Base-by-base conservation (phyloP, 176 grass and related monocot species). In the Poa annua region DNA sequence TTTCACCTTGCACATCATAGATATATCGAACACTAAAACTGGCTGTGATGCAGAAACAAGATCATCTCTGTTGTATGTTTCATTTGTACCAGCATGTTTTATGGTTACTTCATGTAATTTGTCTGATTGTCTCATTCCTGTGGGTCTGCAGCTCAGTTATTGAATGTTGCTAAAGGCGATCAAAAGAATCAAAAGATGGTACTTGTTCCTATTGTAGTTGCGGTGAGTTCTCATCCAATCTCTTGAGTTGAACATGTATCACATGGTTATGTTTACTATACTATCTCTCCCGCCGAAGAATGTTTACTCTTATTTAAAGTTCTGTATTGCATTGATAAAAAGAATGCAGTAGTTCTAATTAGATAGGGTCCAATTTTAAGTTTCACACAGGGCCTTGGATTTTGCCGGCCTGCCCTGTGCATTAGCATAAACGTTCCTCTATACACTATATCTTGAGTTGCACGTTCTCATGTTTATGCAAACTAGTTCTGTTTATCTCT, bases 121-220 rank as follows among this genome's bases (percentile, higher is more conserved):
- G 49, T 72, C 55, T 54, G 47, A 66, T 56, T 70, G 19, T 25
- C 48, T 82, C 7, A 32, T 84, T 76, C 81, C 39, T 84, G 19
- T 79, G 42, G 54, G 71, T 70, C 47, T 83, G 84, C 92, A 94
- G 94, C 94, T 76, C 94, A 97, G 71, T 78, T 89, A 39, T 80
- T 92, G 65, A 48, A 77, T 81, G 85, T 92, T 61, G 57, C 57
- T 55, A 94, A 97, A 39, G 89, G 92, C 14, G 89, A 92, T 88
- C 71, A 60, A 1, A 95, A 89, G 78, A 86, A 87, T 87, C 42
- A 61, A 1, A 98, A 94, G 78, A 90, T 98, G 13, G 78, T 94
- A 7, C 74, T 91, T 81, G 91, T 95, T 73, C 95, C 88, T 63
- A 26, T 87, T 75, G 73, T 98, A 32, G 88, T 98, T 70, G 92